Evolutionary conservation across 139 green algal species (phyloP), one percentile per base, ranked within the genome.

Genomic region (Auxenochlorella protothecoides): DNA sequence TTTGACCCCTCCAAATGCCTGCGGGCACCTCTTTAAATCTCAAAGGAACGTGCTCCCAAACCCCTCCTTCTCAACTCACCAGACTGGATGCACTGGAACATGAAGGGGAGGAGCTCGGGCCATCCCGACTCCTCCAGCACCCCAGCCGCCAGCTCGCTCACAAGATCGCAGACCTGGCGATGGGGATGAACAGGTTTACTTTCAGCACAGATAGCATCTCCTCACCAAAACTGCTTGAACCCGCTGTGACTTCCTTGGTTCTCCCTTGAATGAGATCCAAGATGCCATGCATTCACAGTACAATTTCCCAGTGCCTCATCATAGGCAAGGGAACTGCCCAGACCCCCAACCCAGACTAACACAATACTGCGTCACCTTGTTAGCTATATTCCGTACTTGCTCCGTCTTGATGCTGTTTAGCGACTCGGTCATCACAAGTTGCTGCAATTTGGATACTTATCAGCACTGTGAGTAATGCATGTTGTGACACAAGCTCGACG

Each of bases 21-120:
- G 27, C 27, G 27, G 27, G 27, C 27, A 44, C 27, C 27, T 44
- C 27, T 44, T 44, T 44, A 0, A 44, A 44, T 44, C 27, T 44
- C 1, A 44, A 44, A 44, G 27, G 27, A 44, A 44, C 27, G 27
- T 44, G 27, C 27, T 44, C 27, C 27, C 27, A 44, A 44, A 44
- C 27, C 27, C 27, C 27, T 44, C 27, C 27, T 44, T 44, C 27
- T 44, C 27, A 80, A 68, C 14, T 78, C 53, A 13, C 72, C 72
- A 3, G 69, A 78, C 76, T 89, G 89, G 16, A 91, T 83, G 63
- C 83, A 91, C 69, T 88, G 72, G 77, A 96, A 93, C 66, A 98
- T 82, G 75, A 93, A 91, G 3, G 92, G 93, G 65, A 97, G 80
- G 69, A 99, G 82, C 85, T 98, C 93, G 0, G 89, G 88, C 94